Evolutionary conservation across 805 yeast genomes (phyloP).

Genomic region (Zygotorulaspora danielsina): DNA sequence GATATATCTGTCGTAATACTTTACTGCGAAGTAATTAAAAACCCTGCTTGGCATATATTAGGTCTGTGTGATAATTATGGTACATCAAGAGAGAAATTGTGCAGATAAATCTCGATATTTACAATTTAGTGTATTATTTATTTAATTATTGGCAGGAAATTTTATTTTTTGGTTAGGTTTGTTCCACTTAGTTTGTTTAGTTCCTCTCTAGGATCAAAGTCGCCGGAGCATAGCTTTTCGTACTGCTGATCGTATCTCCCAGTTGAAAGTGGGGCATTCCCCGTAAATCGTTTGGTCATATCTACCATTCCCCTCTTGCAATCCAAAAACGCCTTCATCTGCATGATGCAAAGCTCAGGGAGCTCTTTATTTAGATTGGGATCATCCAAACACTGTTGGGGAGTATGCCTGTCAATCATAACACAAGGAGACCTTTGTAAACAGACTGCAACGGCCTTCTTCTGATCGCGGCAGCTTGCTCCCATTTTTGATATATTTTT

Average conservation of each 20-base stretch:
- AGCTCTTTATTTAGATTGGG: constrained; percentile 71
- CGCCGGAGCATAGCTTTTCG: constrained; percentile 71
- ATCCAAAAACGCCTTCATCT: constrained; percentile 79
- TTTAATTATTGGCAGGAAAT: too few relatives aligned
- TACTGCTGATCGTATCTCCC: constrained; percentile 90
- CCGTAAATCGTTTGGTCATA: constrained; percentile 85
- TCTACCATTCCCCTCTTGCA: constrained; percentile 90
- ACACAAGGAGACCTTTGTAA: constrained; percentile 96
- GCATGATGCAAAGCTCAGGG: constrained; percentile 85
- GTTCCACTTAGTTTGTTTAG: constrained; percentile 62
- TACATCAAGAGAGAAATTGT: too few relatives aligned
- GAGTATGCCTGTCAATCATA: constrained; percentile 80
- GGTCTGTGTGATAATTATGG: too few relatives aligned
- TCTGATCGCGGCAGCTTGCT: constrained; percentile 88
- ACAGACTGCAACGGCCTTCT: constrained; percentile 93
- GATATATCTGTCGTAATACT: too few relatives aligned
- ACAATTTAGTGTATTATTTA: too few relatives aligned
- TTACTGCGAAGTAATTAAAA: too few relatives aligned
- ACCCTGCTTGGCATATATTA: too few relatives aligned
- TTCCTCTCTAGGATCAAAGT: constrained; percentile 79
- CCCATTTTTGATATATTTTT: constrained; percentile 39
- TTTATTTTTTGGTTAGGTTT: too few relatives aligned
- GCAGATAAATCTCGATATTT: too few relatives aligned
- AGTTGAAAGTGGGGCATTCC: constrained; percentile 88
- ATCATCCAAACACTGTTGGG: constrained; percentile 78